Base-by-base conservation (phyloP, 2,329 filamentous ascomycete species). In the Neofusicoccum umdonicola region DNA sequence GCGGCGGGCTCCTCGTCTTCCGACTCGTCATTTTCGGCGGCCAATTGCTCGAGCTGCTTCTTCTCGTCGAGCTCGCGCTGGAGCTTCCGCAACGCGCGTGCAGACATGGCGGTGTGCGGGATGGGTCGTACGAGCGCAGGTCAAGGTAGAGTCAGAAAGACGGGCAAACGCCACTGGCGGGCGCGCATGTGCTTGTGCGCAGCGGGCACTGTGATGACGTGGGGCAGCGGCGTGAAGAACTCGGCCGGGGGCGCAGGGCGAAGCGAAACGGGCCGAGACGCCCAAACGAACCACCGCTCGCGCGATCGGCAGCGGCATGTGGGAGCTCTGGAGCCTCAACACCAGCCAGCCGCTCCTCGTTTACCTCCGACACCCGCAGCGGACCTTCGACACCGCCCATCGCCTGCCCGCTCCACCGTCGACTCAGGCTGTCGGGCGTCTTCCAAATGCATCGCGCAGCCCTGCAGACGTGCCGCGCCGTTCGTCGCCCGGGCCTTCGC, bases 401-500 rank as follows among this genome's bases (percentile, higher is more conserved):
- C 56, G 5, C 39, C 56, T 9, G 41, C 15, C n/a, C n/a, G 39
- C 41, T 58, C 39, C 41, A 60, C 56, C 17, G 56, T 15, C 56
- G 56, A 60, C 31, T 60, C 42, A 47, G 39, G 48, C 45, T 42
- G 39, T 47, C 64, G 50, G 61, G 61, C 35, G 27, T 51, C 47
- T 57, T 50, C 50, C 64, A 81, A 81, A 93, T 93, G 90, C 89
- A 89, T 86, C 89, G 88, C 80, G 89, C 85, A 78, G 85, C 87
- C 70, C 79, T 88, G 68, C 85, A 87, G 82, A 86, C 86, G 73
- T 81, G 90, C 77, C 87, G 90, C 82, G 87, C 88, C 74, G 87
- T 86, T 72, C 85, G 87, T 78, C 86, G 88, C 76, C 85, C 83
- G 73, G 84, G 84, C 72, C 84, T 86, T 77, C 88, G 86, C 73